A percentile compares a stretch with the other conserved stretches of the same genome.
phyloP scores from a whole-genome alignment of 2,329 filamentous ascomycete genomes.

The Rhinocladiella mackenziei region DNA sequence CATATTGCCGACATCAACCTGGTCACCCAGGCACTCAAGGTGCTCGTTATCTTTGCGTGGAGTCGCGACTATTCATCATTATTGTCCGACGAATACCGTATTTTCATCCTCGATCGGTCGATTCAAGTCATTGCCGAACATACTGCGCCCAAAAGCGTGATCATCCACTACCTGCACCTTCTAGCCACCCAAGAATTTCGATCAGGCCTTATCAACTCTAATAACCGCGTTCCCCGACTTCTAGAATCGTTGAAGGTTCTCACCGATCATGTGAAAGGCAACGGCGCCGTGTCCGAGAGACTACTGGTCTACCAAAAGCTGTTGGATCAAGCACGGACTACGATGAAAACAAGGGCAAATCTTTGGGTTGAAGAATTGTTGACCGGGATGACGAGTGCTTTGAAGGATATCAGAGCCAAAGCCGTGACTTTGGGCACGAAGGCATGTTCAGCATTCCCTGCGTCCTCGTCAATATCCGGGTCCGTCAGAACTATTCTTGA shows the following conservation, averaged over 20 bases:
- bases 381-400: constrained; percentile 71
- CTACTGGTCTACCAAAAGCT: constrained; percentile 75
- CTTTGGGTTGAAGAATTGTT: constrained; percentile 83
- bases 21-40: constrained; percentile 69
- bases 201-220: constrained; percentile 49
- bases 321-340: constrained; percentile 63
- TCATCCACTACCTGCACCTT: constrained; percentile 75
- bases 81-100: constrained; percentile 72
- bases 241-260: constrained; percentile 68
- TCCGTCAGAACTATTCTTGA: constrained; percentile 56
- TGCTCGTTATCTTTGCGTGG: constrained; percentile 73
- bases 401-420: constrained; percentile 70
- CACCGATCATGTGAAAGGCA: constrained; percentile 70
- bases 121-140: constrained; percentile 68
- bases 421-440: constrained; percentile 72
- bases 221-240: constrained; percentile 60
- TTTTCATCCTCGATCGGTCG: constrained; percentile 75
- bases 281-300: constrained; percentile 72
- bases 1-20: constrained; percentile 61
- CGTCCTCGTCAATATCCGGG: constrained; percentile 63
- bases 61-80: constrained; percentile 66
- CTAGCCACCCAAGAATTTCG: constrained; percentile 77
- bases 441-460: constrained; percentile 64
- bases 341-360: constrained; percentile 65
- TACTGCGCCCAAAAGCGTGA: constrained; percentile 68